Conservation (phyloP, 352 stramenopile genomes). For the Chrysophaeum taylorii region DNA sequence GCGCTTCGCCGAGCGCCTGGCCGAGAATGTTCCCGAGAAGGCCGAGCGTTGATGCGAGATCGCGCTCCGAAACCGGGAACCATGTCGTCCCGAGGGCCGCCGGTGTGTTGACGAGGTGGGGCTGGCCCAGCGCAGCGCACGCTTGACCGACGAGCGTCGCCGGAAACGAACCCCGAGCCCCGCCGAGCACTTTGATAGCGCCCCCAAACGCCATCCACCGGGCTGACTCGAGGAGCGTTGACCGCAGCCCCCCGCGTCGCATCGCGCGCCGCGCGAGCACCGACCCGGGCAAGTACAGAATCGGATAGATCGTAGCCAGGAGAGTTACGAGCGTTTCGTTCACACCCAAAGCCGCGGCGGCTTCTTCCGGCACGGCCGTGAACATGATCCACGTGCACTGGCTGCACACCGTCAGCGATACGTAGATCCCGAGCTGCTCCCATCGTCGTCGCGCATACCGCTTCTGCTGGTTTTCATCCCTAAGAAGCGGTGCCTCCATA, state of each 20-base stretch:
- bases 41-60: constrained; percentile 19
- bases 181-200: neutral
- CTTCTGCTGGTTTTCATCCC: no score
- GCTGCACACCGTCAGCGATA: neutral
- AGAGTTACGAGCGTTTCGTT: neutral
- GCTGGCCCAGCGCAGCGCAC: constrained; percentile 21
- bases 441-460: neutral
- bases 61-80: constrained; percentile 20
- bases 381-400: neutral
- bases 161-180: neutral
- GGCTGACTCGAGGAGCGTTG: neutral
- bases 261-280: neutral
- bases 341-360: neutral
- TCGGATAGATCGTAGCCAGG: neutral
- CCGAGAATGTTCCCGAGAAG: constrained; percentile 21
- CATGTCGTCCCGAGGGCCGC: constrained; percentile 15
- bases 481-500: no score
- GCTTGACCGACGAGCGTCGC: constrained; percentile 16
- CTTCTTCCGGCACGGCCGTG: neutral
- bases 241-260: neutral
- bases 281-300: neutral
- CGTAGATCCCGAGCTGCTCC: neutral
- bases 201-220: neutral
- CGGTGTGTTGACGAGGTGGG: constrained; percentile 23
- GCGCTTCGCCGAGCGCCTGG: constrained; percentile 21